Base-by-base conservation (phyloP, 1,139 yeast species). In the Yamadazyma friedrichii region DNA sequence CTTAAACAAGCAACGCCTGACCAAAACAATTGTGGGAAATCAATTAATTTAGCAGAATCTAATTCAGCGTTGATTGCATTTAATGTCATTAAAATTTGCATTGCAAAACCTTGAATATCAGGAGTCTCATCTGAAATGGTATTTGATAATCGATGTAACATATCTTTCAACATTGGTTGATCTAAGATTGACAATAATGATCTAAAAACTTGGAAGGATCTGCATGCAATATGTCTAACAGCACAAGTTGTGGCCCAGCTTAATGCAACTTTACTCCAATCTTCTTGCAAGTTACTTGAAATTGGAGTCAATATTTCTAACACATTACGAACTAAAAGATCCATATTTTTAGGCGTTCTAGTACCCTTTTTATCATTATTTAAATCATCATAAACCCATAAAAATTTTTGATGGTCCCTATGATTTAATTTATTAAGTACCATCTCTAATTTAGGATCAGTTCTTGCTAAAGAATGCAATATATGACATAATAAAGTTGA, bases 231-330 rank as follows among this genome's bases (percentile, higher is more conserved):
- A 59, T 94, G 99, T 54, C 98, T 76, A 0, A 93, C 98, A 2
- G 98, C 95, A 66, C 98, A 93, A 1, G 96, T 83, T 0, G 98
- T 93, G 0, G 98, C 98, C 98, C 98, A 94, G 30, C 76, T 74
- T 36, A 94, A 69, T 0, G 98, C 88, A 2, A 80, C 81, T 36
- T 84, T 68, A 39, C 95, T 84, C 98, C 98, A 88, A 41, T 83
- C 84, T 38, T 77, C 78, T 53, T 84, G 94, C 22, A 91, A 65
- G 3, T 70, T 73, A 1, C 82, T 80, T 8, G 65, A 61, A 5
- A 62, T 52, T 0, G 69, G 68, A 3, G 74, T 58, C 54, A 89
- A 80, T 1, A 86, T 73, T 24, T 74, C 76, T 31, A 89, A 58
- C 2, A 85, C 72, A 43, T 78, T 79, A 44, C 89, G 68, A 6